A percentile compares a stretch with the other conserved stretches of the same genome.
Conservation (phyloP, 164 flowering plant species). For the Paratinospora sagittata region DNA sequence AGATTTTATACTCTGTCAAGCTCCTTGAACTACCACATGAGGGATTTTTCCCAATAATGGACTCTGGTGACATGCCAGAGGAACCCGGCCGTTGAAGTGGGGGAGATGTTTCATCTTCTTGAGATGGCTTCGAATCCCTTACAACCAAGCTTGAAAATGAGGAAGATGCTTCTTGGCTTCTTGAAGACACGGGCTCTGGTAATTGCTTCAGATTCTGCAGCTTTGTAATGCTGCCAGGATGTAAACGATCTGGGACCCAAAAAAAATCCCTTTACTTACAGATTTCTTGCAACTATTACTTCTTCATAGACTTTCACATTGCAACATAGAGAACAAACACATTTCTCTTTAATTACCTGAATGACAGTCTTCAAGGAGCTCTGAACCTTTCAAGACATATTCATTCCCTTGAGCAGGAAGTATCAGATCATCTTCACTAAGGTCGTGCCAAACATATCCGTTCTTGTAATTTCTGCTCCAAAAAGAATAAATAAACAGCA, state of each 20-base stretch:
- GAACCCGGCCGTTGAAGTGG: conserved; percentile 44
- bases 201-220: conserved; percentile 46
- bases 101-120: conserved; percentile 63
- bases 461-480: conserved; percentile 76
- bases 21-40: conserved; percentile 45
- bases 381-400: conserved; percentile 93
- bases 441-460: conserved; percentile 98
- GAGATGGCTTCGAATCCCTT: conserved; percentile 46
- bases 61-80: conserved; percentile 51
- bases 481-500: background rate
- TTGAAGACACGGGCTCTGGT: conserved; percentile 47
- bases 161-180: conserved; percentile 65
- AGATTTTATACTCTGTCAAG: conserved; percentile 63
- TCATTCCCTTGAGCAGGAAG: conserved; percentile 85
- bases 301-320: background rate
- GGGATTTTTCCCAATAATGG: conserved; percentile 38
- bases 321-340: background rate
- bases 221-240: conserved; percentile 30
- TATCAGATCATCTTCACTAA: conserved; percentile 75
- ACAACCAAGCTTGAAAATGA: conserved; percentile 62
- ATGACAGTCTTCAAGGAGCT: conserved; percentile 67
- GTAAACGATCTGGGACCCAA: conserved; percentile 37
- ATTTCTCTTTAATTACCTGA: conserved; percentile 37
- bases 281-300: background rate
- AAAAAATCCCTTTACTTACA: background rate